phyloP scores from a whole-genome alignment of 2,329 filamentous ascomycete genomes.

The Fusarium fujikuroi region DNA sequence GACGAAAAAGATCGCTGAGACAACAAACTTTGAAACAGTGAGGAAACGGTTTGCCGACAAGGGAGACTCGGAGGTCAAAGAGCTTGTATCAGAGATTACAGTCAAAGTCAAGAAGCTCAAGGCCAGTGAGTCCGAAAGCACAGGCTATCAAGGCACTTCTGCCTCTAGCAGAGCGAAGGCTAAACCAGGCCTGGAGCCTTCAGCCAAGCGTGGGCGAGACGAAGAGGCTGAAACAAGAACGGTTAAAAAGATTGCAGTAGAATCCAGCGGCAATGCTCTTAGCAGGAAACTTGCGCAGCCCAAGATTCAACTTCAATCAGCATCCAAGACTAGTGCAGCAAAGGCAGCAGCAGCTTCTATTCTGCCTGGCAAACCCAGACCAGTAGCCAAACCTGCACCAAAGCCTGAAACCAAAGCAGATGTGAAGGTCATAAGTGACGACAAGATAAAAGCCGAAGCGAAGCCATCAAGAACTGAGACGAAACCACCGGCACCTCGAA shows the following conservation, averaged over 20 bases:
- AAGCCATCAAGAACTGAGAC: constrained; percentile 46
- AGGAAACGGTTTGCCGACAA: constrained; percentile 71
- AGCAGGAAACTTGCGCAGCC: constrained; percentile 54
- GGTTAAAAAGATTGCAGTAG: constrained; percentile 57
- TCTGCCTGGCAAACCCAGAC: constrained; percentile 61
- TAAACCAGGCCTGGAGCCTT: constrained; percentile 46
- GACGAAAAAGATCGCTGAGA: constrained; percentile 69
- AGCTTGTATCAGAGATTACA: constrained; percentile 68
- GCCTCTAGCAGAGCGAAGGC: constrained; percentile 53
- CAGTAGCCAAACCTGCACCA: constrained; percentile 53
- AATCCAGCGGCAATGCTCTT: constrained; percentile 51
- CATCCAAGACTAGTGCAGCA: constrained; percentile 45
- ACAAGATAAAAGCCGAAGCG: constrained; percentile 47
- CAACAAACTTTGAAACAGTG: constrained; percentile 73
- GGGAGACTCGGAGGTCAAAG: constrained; percentile 72
- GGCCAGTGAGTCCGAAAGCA: constrained; percentile 48
- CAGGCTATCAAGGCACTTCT: constrained; percentile 54
- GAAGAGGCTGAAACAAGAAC: constrained; percentile 54
- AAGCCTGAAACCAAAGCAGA: constrained; percentile 51
- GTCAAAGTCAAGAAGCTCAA: constrained; percentile 57
- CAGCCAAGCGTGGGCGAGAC: constrained; percentile 52
- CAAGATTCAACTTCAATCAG: constrained; percentile 47
- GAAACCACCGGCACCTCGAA: constrained; percentile 45
- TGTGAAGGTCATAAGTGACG: constrained; percentile 43
- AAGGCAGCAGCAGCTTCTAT: constrained; percentile 50